phyloP scores from a whole-genome alignment of 208 protist genomes.

The Leishmania major region DNA sequence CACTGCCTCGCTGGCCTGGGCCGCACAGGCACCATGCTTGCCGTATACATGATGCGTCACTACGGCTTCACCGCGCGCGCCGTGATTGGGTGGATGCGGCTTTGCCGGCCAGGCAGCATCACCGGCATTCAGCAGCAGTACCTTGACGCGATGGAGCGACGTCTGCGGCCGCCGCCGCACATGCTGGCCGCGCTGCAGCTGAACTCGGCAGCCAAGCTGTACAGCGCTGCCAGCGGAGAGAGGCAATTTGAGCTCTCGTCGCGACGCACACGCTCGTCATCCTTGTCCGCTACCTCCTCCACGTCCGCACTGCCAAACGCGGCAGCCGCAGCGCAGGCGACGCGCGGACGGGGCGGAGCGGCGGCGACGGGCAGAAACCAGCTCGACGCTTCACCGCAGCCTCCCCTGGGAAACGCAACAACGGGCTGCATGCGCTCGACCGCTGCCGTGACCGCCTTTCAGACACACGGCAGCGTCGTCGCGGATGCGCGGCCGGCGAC shows the following conservation, averaged over 20 bases:
- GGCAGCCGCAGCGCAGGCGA: not conserved
- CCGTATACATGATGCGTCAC: slow-evolving; percentile 92
- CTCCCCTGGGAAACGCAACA: not conserved
- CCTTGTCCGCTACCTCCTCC: not conserved
- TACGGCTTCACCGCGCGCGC: slow-evolving; percentile 93
- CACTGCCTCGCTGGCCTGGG: slow-evolving; percentile 97
- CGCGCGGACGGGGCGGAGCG: not conserved
- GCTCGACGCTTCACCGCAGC: not conserved
- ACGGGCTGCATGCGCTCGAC: not conserved
- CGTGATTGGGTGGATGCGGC: slow-evolving; percentile 93
- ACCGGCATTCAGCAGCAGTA: slow-evolving; percentile 97
- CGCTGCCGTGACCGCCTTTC: slow-evolving; percentile 10
- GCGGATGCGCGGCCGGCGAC: slow-evolving; percentile 22
- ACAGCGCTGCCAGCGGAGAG: not conserved
- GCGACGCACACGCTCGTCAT: not conserved
- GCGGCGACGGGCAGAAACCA: not conserved
- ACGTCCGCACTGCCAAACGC: too few species aligned
- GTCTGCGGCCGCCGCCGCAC: slow-evolving; percentile 43
- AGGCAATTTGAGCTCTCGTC: not conserved
- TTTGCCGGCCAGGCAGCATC: slow-evolving; percentile 96
- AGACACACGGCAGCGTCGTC: slow-evolving; percentile 29
- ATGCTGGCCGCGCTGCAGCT: slow-evolving; percentile 25
- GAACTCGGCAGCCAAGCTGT: not conserved
- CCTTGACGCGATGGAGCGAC: slow-evolving; percentile 81
- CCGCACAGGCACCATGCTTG: slow-evolving; percentile 95